Percentiles rank a stretch among this genome's conserved stretches.
Conservation (phyloP, 2,329 filamentous ascomycete species). For the Neonectria magnoliae region DNA sequence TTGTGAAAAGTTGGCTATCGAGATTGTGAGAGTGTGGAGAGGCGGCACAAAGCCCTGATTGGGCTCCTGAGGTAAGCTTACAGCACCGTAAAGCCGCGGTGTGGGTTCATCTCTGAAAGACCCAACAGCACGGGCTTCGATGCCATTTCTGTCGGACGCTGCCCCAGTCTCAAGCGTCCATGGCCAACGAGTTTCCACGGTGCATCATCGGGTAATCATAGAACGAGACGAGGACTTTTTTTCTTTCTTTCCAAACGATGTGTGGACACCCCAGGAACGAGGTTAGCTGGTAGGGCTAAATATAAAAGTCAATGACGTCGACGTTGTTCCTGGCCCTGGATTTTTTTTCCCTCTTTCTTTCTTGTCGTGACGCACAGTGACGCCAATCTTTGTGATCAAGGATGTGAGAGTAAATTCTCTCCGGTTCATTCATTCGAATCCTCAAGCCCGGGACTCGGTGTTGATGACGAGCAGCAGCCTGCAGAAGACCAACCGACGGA, state of each 20-base stretch:
- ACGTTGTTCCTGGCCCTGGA: constrained; percentile 23
- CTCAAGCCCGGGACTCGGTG: background rate
- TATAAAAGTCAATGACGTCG: constrained; percentile 35
- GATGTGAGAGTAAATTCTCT: background rate
- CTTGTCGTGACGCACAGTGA: background rate
- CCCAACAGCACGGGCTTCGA: constrained; percentile 30
- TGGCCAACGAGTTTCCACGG: background rate
- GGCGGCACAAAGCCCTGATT: constrained; percentile 30
- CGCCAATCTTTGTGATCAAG: background rate
- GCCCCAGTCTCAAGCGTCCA: background rate
- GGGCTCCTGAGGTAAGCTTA: constrained; percentile 34
- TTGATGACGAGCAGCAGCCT: background rate
- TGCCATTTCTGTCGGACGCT: constrained; percentile 16
- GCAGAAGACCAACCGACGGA: background rate
- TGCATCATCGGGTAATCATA: background rate
- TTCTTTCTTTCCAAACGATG: background rate
- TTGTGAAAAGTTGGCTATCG: constrained; percentile 29
- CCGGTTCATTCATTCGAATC: background rate
- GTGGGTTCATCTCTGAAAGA: constrained; percentile 26
- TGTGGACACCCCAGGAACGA: background rate
- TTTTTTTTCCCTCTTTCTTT: constrained; percentile 1
- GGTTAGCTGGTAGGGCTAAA: constrained; percentile 1
- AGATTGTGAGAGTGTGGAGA: constrained; percentile 38
- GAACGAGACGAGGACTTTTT: background rate
- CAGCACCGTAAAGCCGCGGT: constrained; percentile 27